Evolutionary conservation across 2,329 filamentous ascomycete genomes (phyloP), one percentile per base, ranked within the genome.

Genomic region (Ilyonectria sp.): DNA sequence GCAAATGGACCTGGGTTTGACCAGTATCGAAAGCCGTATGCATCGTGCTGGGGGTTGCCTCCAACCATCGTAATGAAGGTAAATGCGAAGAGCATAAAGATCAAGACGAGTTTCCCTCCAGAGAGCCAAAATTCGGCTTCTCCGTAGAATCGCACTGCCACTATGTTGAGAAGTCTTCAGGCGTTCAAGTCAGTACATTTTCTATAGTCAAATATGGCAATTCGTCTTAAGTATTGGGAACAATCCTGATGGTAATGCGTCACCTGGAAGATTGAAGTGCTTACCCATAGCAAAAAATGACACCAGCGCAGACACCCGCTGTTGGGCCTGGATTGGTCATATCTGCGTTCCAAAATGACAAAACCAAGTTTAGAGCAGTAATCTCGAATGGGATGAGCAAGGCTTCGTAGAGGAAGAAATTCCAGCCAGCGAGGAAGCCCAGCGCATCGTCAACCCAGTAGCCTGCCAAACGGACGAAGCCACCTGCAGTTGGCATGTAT

Each of bases 61-160:
- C 93, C 93, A 9, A 94, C 83, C 91, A 94, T 94, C 54, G 90
- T 91, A 72, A 95, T 86, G 75, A 95, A 92, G 19, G 93, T 94
- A 80, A 92, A 94, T 74, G 85, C 81, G 78, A 94, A 91, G 58
- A 93, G 83, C 13, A 90, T 89, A 65, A 91, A 82, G 72, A 92
- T 92, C 52, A 93, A 84, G 23, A 93, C 78, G 35, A 93, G 85
- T 77, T 93, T 93, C 69, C 90, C 89, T 44, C 80, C 81, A 3
- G 87, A 86, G 3, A 90, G 82, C 86, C 87, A 91, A 74, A 95
- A 95, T 75, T 95, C 93, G 10, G 91, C 87, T 77, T 93, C 91
- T 69, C 91, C 91, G 73, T 90, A 93, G 80, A 83, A 89, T 68
- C 88, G 85, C 37, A 92, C 90, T 31, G 89, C 89, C 67, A 93